phyloP scores from a whole-genome alignment of 164 flowering plant species.

The Nymphaea thermarum region DNA sequence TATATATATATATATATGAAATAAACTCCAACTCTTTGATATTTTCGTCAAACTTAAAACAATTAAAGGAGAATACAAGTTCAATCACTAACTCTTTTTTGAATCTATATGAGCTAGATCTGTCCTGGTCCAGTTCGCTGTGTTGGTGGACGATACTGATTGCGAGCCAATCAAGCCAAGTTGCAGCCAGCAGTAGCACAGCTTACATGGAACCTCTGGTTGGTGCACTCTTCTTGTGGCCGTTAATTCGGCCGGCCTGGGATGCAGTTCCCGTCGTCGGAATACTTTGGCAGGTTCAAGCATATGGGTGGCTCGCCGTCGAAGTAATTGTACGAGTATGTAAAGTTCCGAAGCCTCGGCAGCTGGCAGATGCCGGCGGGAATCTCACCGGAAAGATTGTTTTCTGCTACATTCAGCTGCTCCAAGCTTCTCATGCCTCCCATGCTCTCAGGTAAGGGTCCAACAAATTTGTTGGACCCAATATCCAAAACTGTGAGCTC shows the following conservation, averaged over 20 bases:
- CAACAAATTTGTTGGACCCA: constrained; percentile 17
- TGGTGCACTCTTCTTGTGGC: constrained; percentile 12
- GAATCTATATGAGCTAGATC: no score
- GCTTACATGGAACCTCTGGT: no score
- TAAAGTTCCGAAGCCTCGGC: constrained; percentile 25
- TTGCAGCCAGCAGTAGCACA: no score
- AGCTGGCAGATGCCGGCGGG: constrained; percentile 22
- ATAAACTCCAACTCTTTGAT: no score
- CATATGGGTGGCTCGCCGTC: constrained; percentile 19
- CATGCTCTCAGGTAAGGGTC: constrained; percentile 22
- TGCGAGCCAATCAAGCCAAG: no score
- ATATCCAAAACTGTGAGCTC: constrained; percentile 25
- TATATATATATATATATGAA: no score
- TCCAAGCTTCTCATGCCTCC: constrained; percentile 14
- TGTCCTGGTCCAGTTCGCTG: no score
- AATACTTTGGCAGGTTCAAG: constrained; percentile 11
- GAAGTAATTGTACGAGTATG: constrained; percentile 30
- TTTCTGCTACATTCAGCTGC: constrained; percentile 20
- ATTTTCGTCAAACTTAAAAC: no score
- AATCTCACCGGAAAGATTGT: constrained; percentile 28
- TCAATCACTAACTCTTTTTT: no score
- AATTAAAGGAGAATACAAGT: no score
- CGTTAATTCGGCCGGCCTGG: constrained; percentile 24
- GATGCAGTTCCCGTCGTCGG: constrained; percentile 28
- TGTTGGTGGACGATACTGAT: no score